phyloP scores from a whole-genome alignment of 768 basidiomycete species.

The Boletus subcaerulescens region DNA sequence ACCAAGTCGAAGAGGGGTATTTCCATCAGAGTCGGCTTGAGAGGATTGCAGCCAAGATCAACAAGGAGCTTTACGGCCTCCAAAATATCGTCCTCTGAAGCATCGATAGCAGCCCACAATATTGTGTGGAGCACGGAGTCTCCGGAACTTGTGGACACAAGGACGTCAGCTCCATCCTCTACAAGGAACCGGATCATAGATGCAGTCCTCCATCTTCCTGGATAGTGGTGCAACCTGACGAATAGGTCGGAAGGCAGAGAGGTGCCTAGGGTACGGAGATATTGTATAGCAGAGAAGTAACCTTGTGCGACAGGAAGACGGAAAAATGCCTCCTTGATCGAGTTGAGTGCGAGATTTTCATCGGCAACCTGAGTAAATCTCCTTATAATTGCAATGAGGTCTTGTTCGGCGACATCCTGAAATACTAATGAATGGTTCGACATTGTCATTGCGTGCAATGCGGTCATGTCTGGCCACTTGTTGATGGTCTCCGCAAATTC shows the following conservation, averaged over 20 bases:
- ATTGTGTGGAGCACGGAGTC: not conserved
- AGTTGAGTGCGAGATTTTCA: not conserved
- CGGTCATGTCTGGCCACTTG: not conserved
- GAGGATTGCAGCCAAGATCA: not conserved
- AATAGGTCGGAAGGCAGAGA: not conserved
- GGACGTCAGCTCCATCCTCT: not conserved
- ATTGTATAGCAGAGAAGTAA: not conserved
- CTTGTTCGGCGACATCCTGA: not conserved
- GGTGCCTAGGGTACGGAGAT: not conserved
- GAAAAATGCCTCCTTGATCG: not conserved
- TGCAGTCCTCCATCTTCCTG: not conserved
- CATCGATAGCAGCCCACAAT: not conserved
- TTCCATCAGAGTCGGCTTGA: not conserved
- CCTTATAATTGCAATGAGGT: not conserved
- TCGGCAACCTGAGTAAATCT: not conserved
- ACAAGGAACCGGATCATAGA: not conserved
- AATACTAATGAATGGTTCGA: not conserved
- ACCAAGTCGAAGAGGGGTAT: not conserved
- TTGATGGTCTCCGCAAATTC: not conserved
- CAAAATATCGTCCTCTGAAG: not conserved
- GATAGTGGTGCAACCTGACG: not conserved
- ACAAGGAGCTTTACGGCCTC: not conserved
- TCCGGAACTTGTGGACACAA: not conserved
- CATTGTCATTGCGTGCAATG: too few relatives aligned
- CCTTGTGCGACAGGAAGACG: not conserved